These are phyloP conservation scores for Xylaria digitata DNA, from an alignment of 2,329 filamentous ascomycete species.

Conservation along the genomic window DNA sequence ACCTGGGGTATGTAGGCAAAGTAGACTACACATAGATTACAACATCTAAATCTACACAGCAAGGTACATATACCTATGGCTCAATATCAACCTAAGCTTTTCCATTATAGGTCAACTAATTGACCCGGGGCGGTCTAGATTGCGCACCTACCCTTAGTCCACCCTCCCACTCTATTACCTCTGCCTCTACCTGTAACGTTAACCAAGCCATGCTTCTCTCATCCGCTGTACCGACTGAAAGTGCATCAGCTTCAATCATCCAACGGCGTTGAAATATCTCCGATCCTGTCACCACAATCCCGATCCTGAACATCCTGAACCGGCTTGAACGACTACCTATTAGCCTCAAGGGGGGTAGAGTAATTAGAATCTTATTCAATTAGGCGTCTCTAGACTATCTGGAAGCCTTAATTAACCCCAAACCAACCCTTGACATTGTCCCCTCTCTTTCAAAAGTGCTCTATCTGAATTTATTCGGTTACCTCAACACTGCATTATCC, in stretches of 20 bases:
- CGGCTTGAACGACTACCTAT: not conserved
- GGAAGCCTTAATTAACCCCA: slow-evolving; percentile 10
- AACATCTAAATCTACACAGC: too few species aligned
- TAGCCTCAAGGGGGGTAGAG: slow-evolving; percentile 37
- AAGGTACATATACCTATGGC: too few species aligned
- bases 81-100: too few species aligned
- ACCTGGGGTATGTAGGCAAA: too few species aligned
- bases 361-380: slow-evolving; percentile 13
- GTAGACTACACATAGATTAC: too few species aligned
- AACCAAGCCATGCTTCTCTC: slow-evolving; percentile 18
- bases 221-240: not conserved
- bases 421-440: slow-evolving; percentile 8
- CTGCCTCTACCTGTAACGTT: too few species aligned
- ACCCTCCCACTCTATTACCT: slow-evolving; percentile 1
- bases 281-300: slow-evolving; percentile 43
- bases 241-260: slow-evolving; percentile 34
- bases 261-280: slow-evolving; percentile 36
- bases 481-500: slow-evolving; percentile 20
- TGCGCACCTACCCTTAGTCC: not conserved
- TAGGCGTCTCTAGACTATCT: not conserved
- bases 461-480: slow-evolving; percentile 12
- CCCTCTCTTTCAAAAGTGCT: slow-evolving; percentile 13
- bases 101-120: too few species aligned
- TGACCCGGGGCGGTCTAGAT: too few species aligned
- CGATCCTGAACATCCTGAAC: slow-evolving; percentile 39